These are phyloP conservation scores for Heliophila coronopifolia DNA, from an alignment of 441 rosid genomes.

Conservation along the genomic window DNA sequence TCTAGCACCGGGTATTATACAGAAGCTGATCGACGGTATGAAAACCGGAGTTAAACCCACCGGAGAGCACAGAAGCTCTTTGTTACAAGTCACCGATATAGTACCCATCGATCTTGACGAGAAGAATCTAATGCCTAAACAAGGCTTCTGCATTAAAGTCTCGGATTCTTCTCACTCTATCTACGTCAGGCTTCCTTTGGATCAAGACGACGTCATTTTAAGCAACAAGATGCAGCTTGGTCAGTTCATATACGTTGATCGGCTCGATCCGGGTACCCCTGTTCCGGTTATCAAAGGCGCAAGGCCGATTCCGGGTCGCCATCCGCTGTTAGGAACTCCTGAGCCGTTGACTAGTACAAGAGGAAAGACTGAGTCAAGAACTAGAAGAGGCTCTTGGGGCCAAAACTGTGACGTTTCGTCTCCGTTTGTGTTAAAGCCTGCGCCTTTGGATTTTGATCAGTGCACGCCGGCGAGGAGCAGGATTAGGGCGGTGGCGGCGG, in stretches of 20 bases:
- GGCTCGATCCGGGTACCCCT: slow-evolving; percentile 79
- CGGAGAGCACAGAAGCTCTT: slow-evolving; percentile 72
- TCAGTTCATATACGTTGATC: slow-evolving; percentile 76
- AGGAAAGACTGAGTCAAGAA: slow-evolving; percentile 36
- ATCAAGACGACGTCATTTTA: slow-evolving; percentile 66
- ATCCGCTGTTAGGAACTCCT: slow-evolving; percentile 75
- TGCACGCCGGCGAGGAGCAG: slow-evolving; percentile 68
- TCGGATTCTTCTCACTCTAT: slow-evolving; percentile 87
- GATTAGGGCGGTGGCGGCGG: slow-evolving; percentile 20
- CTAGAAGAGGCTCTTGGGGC: slow-evolving; percentile 82
- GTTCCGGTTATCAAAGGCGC: slow-evolving; percentile 75
- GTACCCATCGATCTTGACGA: slow-evolving; percentile 92
- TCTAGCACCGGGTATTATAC: slow-evolving; percentile 66
- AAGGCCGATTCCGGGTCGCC: slow-evolving; percentile 82
- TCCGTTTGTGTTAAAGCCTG: slow-evolving; percentile 63
- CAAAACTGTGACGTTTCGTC: slow-evolving; percentile 40
- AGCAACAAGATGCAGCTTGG: slow-evolving; percentile 90
- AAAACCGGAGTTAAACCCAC: slow-evolving; percentile 76
- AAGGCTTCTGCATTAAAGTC: slow-evolving; percentile 81
- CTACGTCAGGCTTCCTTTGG: slow-evolving; percentile 74
- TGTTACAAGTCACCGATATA: slow-evolving; percentile 80
- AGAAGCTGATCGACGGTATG: slow-evolving; percentile 76
- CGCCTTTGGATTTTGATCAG: slow-evolving; percentile 77
- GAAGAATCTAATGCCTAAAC: slow-evolving; percentile 74
- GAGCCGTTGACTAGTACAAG: slow-evolving; percentile 66